Conservation (phyloP, 164 flowering plant species). For the Vitis rupestris region DNA sequence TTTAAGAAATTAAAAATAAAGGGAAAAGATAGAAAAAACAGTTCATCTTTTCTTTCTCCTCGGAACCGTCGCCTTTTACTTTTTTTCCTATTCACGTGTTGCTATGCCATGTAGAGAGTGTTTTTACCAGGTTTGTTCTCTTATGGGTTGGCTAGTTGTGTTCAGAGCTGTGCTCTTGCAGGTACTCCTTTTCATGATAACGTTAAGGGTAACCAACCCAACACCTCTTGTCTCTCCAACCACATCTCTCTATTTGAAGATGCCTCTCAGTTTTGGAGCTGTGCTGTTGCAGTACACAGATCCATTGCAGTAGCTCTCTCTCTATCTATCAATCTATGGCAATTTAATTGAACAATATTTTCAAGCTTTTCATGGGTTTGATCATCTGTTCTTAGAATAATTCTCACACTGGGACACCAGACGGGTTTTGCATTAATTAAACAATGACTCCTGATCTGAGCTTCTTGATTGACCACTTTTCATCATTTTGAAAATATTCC, state of each 20-base stretch:
- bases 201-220: constrained; percentile 4
- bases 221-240: not conserved
- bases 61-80: constrained; percentile 23
- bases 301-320: not conserved
- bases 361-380: no score
- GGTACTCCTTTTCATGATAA: constrained; percentile 28
- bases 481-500: constrained; percentile 20
- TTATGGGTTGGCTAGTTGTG: constrained; percentile 46
- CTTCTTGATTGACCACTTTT: constrained; percentile 21
- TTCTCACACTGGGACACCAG: not conserved
- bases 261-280: not conserved
- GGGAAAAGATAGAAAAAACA: not conserved
- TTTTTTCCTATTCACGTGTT: constrained; percentile 48
- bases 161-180: constrained; percentile 24
- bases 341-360: no score
- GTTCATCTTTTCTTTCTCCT: constrained; percentile 11
- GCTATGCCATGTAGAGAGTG: constrained; percentile 32
- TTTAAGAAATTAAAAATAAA: not conserved
- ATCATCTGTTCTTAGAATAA: not conserved
- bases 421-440: constrained; percentile 13
- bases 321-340: not conserved
- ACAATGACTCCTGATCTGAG: constrained; percentile 2
- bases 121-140: constrained; percentile 39
- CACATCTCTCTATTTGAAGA: no score
- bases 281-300: not conserved